These are phyloP conservation scores for Escallonia herrerae DNA, from an alignment of 129 eudicot species.

Conservation along the genomic window DNA sequence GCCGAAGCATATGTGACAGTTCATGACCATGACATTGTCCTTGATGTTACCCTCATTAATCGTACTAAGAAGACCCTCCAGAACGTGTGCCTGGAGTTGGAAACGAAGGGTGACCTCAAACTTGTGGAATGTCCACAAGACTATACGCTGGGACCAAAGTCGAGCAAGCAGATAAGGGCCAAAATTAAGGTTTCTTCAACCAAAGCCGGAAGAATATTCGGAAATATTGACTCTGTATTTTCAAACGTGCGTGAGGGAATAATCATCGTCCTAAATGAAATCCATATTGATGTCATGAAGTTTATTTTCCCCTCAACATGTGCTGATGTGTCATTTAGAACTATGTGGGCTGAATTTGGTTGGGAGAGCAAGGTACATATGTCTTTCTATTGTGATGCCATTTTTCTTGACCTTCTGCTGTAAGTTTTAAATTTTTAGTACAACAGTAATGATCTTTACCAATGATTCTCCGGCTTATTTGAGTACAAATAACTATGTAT, in stretches of 20 bases:
- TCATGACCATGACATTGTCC: not conserved
- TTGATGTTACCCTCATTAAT: not conserved
- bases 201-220: not conserved
- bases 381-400: not conserved
- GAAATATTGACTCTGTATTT: not conserved
- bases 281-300: not conserved
- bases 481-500: no score
- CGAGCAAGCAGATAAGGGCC: slow-evolving; percentile 1
- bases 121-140: not conserved
- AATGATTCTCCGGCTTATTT: no score
- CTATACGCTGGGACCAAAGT: not conserved
- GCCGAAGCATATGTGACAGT: not conserved
- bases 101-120: not conserved
- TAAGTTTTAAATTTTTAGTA: no score
- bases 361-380: slow-evolving; percentile 2
- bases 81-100: slow-evolving; percentile 1
- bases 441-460: no score
- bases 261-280: not conserved
- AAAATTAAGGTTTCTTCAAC: slow-evolving; percentile 1
- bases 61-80: not conserved
- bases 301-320: not conserved
- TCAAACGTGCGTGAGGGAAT: not conserved
- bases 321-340: slow-evolving; percentile 2
- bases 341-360: slow-evolving; percentile 1
- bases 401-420: no score